Conservation (phyloP, 2,329 filamentous ascomycete genomes). For the Remersonia thermophila region DNA sequence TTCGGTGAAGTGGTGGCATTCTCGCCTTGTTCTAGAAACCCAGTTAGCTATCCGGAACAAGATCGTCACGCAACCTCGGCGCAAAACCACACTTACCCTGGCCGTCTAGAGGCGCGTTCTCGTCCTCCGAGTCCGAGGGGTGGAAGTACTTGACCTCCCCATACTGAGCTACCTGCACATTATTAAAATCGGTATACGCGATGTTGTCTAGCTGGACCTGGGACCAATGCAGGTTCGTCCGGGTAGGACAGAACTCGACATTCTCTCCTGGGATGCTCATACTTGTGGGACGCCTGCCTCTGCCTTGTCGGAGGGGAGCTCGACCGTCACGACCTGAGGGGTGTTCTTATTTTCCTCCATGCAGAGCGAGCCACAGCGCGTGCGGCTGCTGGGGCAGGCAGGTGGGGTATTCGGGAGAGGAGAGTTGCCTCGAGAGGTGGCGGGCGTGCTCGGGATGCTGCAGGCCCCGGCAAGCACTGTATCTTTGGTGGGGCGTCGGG, state of each 20-base stretch:
- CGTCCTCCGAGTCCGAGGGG: constrained; percentile 27
- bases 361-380: constrained; percentile 10
- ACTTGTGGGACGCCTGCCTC: constrained; percentile 24
- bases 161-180: constrained; percentile 29
- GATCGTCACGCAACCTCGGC: neutral
- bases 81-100: constrained; percentile 9
- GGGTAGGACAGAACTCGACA: constrained; percentile 28
- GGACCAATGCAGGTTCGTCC: constrained; percentile 27
- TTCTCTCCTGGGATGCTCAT: constrained; percentile 27
- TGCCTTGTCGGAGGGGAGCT: constrained; percentile 21
- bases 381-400: too few relatives aligned
- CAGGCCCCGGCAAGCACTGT: constrained; percentile 11
- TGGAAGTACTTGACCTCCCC: constrained; percentile 31
- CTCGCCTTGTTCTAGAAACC: too few relatives aligned
- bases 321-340: constrained; percentile 21
- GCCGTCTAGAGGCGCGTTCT: neutral
- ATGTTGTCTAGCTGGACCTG: constrained; percentile 28
- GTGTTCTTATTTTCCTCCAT: constrained; percentile 22
- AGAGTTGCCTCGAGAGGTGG: neutral
- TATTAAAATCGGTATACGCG: constrained; percentile 31
- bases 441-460: constrained; percentile 14
- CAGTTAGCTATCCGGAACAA: neutral
- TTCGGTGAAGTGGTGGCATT: neutral
- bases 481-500: constrained; percentile 14
- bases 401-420: neutral